Evolutionary conservation across 371 early-diverging fungal species (phyloP).

Genomic region (Ordospora colligata): DNA sequence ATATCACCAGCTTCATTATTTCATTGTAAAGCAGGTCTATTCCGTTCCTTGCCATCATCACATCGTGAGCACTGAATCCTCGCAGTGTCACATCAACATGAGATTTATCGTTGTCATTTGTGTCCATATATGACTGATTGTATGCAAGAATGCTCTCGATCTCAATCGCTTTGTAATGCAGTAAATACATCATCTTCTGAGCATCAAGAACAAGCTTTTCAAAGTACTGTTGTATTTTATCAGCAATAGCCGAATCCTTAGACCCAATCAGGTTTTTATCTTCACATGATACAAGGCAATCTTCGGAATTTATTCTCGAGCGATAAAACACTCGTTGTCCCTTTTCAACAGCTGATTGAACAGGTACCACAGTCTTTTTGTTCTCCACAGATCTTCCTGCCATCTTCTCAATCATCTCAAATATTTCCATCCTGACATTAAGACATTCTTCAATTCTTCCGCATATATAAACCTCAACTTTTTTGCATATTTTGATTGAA

Average conservation of each 20-base stretch:
- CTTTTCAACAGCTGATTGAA: background rate
- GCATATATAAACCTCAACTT: conserved; percentile 7
- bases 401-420: conserved; percentile 26
- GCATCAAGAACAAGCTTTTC: conserved; percentile 9
- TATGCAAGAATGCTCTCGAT: conserved; percentile 41
- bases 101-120: background rate
- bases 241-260: background rate
- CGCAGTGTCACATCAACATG: background rate
- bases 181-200: conserved; percentile 21
- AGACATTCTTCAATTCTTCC: conserved; percentile 9
- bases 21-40: background rate
- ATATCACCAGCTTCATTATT: background rate
- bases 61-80: background rate
- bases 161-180: conserved; percentile 16
- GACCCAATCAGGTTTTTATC: background rate
- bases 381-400: background rate
- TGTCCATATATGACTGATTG: conserved; percentile 27
- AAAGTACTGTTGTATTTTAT: background rate
- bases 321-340: conserved; percentile 42
- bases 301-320: conserved; percentile 32
- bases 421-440: conserved; percentile 18
- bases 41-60: background rate
- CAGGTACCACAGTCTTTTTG: background rate
- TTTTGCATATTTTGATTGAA: background rate
- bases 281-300: conserved; percentile 26